phyloP scores from a whole-genome alignment of 23 red algal genomes.

The Chondrus crispus region DNA sequence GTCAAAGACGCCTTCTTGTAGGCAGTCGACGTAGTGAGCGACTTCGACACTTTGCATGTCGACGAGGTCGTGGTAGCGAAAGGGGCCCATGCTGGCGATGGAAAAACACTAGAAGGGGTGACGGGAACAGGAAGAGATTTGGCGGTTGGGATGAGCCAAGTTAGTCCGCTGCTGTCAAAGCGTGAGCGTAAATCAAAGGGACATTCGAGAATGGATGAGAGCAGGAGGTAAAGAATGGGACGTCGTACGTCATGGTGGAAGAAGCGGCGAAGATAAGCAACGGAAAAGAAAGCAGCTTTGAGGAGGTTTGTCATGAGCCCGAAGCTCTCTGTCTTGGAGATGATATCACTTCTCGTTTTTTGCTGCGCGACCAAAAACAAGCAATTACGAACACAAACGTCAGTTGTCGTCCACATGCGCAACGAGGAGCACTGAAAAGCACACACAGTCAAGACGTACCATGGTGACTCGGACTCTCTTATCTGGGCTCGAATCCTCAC shows the following conservation, averaged over 20 bases:
- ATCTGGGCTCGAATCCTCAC: neutral
- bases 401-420: neutral
- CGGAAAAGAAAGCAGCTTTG: slow-evolving; percentile 40
- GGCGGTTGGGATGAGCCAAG: no score
- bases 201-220: no score
- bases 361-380: neutral
- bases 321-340: slow-evolving; percentile 31
- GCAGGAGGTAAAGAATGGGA: neutral
- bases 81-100: neutral
- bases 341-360: neutral
- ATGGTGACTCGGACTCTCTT: neutral
- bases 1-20: slow-evolving; percentile 44
- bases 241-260: slow-evolving; percentile 16
- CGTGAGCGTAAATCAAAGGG: no score
- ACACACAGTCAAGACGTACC: neutral
- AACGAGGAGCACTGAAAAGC: neutral
- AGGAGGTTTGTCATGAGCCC: slow-evolving; percentile 45
- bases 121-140: no score
- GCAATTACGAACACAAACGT: neutral
- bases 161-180: no score
- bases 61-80: neutral
- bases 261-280: slow-evolving; percentile 59
- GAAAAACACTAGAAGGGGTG: neutral
- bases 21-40: slow-evolving; percentile 10
- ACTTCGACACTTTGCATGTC: neutral